Base-by-base conservation (phyloP, 176 grass and related monocot genomes). In the Hordeum marinum region DNA sequence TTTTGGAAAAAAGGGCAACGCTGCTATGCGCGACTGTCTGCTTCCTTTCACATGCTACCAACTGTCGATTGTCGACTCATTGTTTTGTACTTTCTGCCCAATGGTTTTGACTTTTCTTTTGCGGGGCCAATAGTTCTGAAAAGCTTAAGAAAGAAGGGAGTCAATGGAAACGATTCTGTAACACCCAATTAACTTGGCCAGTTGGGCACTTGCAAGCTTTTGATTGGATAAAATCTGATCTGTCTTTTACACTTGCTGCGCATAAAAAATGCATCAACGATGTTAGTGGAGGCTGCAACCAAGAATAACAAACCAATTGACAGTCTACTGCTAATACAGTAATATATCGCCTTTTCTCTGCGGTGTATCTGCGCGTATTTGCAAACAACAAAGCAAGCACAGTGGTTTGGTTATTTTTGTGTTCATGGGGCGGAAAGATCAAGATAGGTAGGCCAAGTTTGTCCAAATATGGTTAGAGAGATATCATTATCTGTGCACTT, bases 401-500 rank as follows among this genome's bases (percentile, higher is more conserved):
- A 58, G 18, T 43, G 32, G 12, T 62, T 71, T 73, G 43, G 58
- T 73, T 79, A 66, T 24, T 32, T 6, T 65, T 52, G 72, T 52
- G 75, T 87, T 87, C 60, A 75, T 87, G 84, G 66, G 45, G 67
- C 60, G 35, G 45, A 90, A 80, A 87, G 75, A 80, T 61, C 59
- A 45, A 39, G 67, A 79, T 83, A 83, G 72, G 88, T 62, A 79
- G 75, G 80, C 74, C 59, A 74, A 60, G 34, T 50, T 74, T 40
- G 79, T 74, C 74, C 11, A 78, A 67, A 82, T 68, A 80, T 80
- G 75, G n/a, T 26, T 68, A 21, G 68, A 60, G 75, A 61, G 80
- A 90, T 84, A 87, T 87, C 75, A 84, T 90, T 83, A 79, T 79
- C 66, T 75, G 67, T 32, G 27, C 18, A 40, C 72, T 82, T 68